Conservation (phyloP, 176 grass and related monocot genomes). For the Urochloa ruziziensis region DNA sequence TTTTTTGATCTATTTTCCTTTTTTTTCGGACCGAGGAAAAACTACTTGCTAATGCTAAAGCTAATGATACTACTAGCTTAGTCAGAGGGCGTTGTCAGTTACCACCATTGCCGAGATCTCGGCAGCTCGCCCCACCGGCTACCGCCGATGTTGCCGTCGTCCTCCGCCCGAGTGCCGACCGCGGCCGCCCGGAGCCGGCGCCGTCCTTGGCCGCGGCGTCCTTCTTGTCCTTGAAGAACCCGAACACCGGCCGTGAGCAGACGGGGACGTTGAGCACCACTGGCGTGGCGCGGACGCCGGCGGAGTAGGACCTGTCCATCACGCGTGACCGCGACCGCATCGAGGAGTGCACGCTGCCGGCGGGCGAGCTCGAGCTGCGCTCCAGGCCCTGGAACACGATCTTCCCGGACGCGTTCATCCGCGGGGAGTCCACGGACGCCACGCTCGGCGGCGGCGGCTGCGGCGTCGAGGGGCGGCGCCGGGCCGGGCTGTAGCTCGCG, state of each 20-base stretch:
- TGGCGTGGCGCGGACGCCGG: slow-evolving; percentile 59
- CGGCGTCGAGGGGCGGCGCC: slow-evolving; percentile 13
- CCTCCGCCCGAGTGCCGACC: slow-evolving; percentile 38
- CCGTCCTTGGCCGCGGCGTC: slow-evolving; percentile 38
- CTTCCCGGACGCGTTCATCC: slow-evolving; percentile 89
- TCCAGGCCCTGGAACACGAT: slow-evolving; percentile 88
- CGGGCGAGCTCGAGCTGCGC: slow-evolving; percentile 79
- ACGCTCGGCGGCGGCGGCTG: slow-evolving; percentile 29
- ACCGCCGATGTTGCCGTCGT: neutral
- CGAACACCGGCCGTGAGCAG: slow-evolving; percentile 77
- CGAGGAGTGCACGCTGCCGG: slow-evolving; percentile 60
- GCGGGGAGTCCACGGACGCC: slow-evolving; percentile 48
- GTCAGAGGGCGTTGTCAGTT: slow-evolving; percentile 32
- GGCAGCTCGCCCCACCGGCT: neutral
- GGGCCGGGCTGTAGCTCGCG: neutral
- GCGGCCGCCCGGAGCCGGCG: neutral
- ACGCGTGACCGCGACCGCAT: slow-evolving; percentile 54
- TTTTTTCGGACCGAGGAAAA: neutral
- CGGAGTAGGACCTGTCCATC: slow-evolving; percentile 88
- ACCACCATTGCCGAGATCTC: slow-evolving; percentile 14
- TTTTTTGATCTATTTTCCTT: slow-evolving; percentile 30
- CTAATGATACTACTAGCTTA: neutral
- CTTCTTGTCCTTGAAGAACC: slow-evolving; percentile 80
- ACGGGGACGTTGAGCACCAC: slow-evolving; percentile 87
- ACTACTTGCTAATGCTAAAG: neutral